Evolutionary conservation across 768 basidiomycete genomes (phyloP).

Genomic region (Suillus hirtellus): DNA sequence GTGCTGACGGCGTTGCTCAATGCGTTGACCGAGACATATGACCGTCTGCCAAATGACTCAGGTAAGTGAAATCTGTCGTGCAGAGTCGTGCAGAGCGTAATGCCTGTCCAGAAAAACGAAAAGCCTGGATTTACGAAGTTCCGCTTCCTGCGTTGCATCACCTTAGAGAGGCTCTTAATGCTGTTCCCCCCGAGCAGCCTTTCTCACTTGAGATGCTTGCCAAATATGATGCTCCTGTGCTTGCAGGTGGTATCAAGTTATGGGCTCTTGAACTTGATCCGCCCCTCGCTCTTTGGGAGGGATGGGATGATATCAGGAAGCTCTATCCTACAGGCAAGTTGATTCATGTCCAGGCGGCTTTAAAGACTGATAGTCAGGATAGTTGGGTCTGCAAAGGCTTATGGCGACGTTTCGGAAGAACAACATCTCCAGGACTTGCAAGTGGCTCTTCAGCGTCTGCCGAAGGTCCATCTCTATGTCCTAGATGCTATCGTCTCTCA

Average conservation of each 20-base stretch:
- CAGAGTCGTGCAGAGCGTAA: conserved; percentile 6
- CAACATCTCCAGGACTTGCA: conserved; percentile 65
- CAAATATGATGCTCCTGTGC: conserved; percentile 82
- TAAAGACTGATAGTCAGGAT: conserved; percentile 2
- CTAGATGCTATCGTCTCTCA: conserved; percentile 79
- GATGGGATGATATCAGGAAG: conserved; percentile 88
- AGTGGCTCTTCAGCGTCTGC: conserved; percentile 64
- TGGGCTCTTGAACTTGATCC: conserved; percentile 93
- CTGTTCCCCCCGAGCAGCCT: conserved; percentile 50
- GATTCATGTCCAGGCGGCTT: background rate
- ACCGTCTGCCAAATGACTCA: conserved; percentile 56
- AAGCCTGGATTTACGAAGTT: conserved; percentile 94
- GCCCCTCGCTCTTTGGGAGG: conserved; percentile 81
- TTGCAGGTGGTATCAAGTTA: conserved; percentile 83
- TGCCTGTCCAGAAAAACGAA: conserved; percentile 65
- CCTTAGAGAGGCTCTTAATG: conserved; percentile 82
- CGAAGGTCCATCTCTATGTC: conserved; percentile 78
- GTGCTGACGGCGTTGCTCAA: conserved; percentile 68
- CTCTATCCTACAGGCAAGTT: conserved; percentile 71
- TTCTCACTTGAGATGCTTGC: conserved; percentile 57
- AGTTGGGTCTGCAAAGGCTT: conserved; percentile 61
- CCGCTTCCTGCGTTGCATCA: conserved; percentile 82
- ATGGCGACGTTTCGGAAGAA: conserved; percentile 53
- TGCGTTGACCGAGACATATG: conserved; percentile 65
- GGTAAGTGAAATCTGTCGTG: conserved; percentile 42